These are phyloP conservation scores for Ramularia collo-cygni DNA, from an alignment of 2,329 filamentous ascomycete genomes.

Conservation along the genomic window DNA sequence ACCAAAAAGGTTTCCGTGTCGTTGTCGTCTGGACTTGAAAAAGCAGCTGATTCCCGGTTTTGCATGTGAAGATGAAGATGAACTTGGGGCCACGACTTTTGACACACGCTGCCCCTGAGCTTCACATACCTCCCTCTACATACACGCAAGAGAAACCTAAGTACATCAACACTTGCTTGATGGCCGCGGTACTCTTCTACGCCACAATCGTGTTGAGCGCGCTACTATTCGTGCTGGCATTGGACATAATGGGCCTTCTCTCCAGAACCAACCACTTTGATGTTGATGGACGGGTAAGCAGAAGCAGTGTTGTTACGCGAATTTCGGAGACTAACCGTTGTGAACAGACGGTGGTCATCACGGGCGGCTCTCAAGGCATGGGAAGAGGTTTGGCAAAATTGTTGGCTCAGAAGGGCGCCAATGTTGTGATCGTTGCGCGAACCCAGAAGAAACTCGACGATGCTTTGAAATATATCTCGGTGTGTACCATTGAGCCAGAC, in stretches of 20 bases:
- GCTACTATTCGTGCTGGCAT: slow-evolving; percentile 32
- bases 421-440: slow-evolving; percentile 77
- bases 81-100: too few relatives aligned
- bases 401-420: slow-evolving; percentile 76
- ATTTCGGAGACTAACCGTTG: slow-evolving; percentile 6
- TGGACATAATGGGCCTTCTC: slow-evolving; percentile 61
- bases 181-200: slow-evolving; percentile 33
- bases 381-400: slow-evolving; percentile 68
- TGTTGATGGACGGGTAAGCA: slow-evolving; percentile 73
- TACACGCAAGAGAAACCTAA: background rate
- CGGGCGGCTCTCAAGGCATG: slow-evolving; percentile 90
- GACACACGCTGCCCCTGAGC: background rate
- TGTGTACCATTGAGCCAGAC: slow-evolving; percentile 28
- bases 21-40: too few relatives aligned
- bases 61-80: too few relatives aligned
- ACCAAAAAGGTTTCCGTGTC: too few relatives aligned
- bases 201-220: slow-evolving; percentile 30
- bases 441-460: slow-evolving; percentile 66
- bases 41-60: too few relatives aligned
- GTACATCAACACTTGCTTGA: slow-evolving; percentile 9
- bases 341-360: slow-evolving; percentile 73
- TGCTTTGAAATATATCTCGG: slow-evolving; percentile 60
- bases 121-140: background rate
- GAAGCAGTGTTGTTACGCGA: background rate
- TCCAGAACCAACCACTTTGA: slow-evolving; percentile 66